Evolutionary conservation across 306 rosid species (phyloP), one percentile per base, ranked within the genome.

Genomic region (Cicer yamashitae): DNA sequence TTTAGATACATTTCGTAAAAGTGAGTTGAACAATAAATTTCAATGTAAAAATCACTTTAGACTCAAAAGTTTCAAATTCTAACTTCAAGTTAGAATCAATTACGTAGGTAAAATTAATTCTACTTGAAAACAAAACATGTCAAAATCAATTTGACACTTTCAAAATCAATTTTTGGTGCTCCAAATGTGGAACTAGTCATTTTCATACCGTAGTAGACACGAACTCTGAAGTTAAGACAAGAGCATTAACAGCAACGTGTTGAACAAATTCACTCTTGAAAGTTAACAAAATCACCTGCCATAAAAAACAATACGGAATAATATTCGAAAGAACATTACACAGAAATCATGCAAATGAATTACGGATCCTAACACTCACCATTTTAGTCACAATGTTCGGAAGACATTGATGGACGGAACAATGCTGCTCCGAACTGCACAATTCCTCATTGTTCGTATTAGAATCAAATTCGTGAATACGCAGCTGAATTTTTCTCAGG

Each of bases 221-320:
- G 70, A 80, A 84, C 67, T 82, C 47, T 8, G 85, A 84, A 71
- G 48, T 75, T 77, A 76, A 74, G 57, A 74, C 79, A 67, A 87
- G 78, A 52, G 74, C 85, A 10, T 87, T 87, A 68, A 81, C 84
- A 34, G 82, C 88, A 60, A 82, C 82, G 30, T 87, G 88, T 67
- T 45, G 84, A 80, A 87, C 84, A 80, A 84, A 82, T 43, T 84
- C 84, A 80, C 83, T 84, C 76, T 67, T 69, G 12, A 77, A 63
- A 47, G 76, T 44, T 10, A 87, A 81, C 74, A 87, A 82, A 84
- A 60, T 62, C 71, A 80, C 41, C 91, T 87, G 77, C 52, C 71
- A 73, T 20, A 18, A n/a, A 38, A 68, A 73, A 8, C 52, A 76
- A 79, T 20, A 76, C 37, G 9, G 46, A 64, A 75, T 51, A 56